A percentile compares a stretch with the other conserved stretches of the same genome.
Evolutionary conservation across 1,139 yeast genomes (phyloP).

Genomic region (Saccharomyces hybrid): DNA sequence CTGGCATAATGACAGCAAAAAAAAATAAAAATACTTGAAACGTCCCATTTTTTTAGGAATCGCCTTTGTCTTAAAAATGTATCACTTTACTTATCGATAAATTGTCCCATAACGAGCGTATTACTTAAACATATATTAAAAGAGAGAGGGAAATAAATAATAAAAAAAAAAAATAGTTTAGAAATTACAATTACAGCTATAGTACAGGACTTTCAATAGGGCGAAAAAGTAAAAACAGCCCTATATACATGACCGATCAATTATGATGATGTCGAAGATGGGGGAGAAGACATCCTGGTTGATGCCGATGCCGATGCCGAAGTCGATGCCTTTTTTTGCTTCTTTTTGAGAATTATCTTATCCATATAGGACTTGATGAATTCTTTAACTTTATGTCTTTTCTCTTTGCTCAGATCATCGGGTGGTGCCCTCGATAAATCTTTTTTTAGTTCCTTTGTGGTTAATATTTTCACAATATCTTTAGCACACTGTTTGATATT

Average conservation of each 20-base stretch:
- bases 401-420: slow-evolving; percentile 50
- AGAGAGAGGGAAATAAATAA: background rate
- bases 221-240: background rate
- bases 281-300: background rate
- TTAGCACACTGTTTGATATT: slow-evolving; percentile 69
- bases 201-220: background rate
- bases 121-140: background rate
- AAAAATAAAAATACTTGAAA: background rate
- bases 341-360: slow-evolving; percentile 54
- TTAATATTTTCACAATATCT: slow-evolving; percentile 59
- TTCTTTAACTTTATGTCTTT: slow-evolving; percentile 58
- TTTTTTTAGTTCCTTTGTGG: slow-evolving; percentile 53
- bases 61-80: background rate
- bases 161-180: background rate
- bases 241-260: background rate
- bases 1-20: background rate
- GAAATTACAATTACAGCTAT: background rate
- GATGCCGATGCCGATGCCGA: slow-evolving; percentile 4
- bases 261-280: background rate
- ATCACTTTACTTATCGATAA: background rate
- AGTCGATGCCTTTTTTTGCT: slow-evolving; percentile 28
- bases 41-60: background rate
- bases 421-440: slow-evolving; percentile 42
- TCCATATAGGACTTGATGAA: slow-evolving; percentile 67
- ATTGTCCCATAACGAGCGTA: background rate